Evolutionary conservation across 306 rosid species (phyloP).

Genomic region (Cicer chorassanicum): DNA sequence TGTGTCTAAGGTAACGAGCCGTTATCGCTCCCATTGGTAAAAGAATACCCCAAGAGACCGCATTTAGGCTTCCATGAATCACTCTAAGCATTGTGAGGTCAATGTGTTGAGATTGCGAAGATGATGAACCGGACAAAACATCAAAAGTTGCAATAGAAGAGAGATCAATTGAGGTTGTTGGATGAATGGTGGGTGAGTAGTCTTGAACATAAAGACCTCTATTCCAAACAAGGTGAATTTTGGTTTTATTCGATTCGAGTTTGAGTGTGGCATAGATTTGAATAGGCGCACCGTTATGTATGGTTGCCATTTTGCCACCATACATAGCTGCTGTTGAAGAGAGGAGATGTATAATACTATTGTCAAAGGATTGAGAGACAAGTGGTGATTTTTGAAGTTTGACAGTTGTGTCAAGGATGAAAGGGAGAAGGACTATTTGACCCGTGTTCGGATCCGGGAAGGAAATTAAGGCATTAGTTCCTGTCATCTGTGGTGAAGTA

Average conservation of each 20-base stretch:
- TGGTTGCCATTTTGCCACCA: conserved; percentile 77
- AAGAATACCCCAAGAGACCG: conserved; percentile 79
- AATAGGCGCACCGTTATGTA: conserved; percentile 74
- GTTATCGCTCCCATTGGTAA: conserved; percentile 80
- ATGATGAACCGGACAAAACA: conserved; percentile 67
- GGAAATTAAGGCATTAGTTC: conserved; percentile 77
- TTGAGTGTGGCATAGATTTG: conserved; percentile 71
- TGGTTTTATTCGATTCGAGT: conserved; percentile 67
- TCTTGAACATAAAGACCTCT: conserved; percentile 95
- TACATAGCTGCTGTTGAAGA: conserved; percentile 73
- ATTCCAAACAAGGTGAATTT: conserved; percentile 80
- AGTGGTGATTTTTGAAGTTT: conserved; percentile 79
- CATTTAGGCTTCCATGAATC: conserved; percentile 69
- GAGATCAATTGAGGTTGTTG: conserved; percentile 74
- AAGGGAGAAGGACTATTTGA: conserved; percentile 74
- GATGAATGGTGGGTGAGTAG: conserved; percentile 93
- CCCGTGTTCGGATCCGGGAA: conserved; percentile 86
- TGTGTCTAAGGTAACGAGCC: conserved; percentile 80
- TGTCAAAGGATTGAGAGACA: conserved; percentile 81
- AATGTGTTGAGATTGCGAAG: conserved; percentile 50
- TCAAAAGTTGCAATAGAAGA: conserved; percentile 76
- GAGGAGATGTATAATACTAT: conserved; percentile 53
- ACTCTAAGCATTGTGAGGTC: conserved; percentile 49
- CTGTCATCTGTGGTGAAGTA: conserved; percentile 74
- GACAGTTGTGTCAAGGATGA: conserved; percentile 72